phyloP scores from a whole-genome alignment of 2,329 filamentous ascomycete species.

The Mycocentrospora acerina region DNA sequence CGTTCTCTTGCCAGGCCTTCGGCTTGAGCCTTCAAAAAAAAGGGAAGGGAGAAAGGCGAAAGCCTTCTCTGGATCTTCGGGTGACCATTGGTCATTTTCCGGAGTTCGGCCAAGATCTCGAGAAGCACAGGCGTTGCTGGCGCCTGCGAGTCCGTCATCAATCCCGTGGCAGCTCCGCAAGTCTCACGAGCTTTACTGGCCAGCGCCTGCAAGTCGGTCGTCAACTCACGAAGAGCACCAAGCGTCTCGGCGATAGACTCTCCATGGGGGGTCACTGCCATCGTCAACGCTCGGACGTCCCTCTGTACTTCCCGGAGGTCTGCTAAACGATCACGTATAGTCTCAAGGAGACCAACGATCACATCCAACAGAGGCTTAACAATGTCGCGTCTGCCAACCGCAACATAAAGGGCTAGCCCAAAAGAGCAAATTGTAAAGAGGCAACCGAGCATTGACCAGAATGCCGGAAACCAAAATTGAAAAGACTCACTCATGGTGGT shows the following conservation, averaged over 20 bases:
- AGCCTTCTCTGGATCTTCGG: constrained; percentile 11
- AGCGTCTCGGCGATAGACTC: constrained; percentile 2
- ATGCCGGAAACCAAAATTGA: constrained; percentile 6
- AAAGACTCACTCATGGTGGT: constrained; percentile 7
- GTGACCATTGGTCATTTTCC: constrained; percentile 2
- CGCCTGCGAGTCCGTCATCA: constrained; percentile 7
- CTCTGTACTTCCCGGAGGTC: too few species aligned
- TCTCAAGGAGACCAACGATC: too few species aligned
- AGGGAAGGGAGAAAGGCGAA: constrained; percentile 7
- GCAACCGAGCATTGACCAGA: constrained; percentile 6
- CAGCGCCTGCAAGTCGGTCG: constrained; percentile 8
- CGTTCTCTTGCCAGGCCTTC: constrained; percentile 11
- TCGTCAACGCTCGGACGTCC: too few species aligned
- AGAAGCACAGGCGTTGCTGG: constrained; percentile 6
- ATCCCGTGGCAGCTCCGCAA: constrained; percentile 2
- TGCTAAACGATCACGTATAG: too few species aligned
- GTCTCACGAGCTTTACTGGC: constrained; percentile 5
- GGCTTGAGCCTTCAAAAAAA: constrained; percentile 4
- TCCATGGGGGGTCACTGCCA: constrained; percentile 3
- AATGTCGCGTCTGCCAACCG: neutral
- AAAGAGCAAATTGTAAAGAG: constrained; percentile 4
- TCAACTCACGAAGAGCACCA: constrained; percentile 6
- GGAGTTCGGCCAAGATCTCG: constrained; percentile 9
- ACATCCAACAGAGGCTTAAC: neutral
- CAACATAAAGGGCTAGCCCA: neutral